phyloP scores from a whole-genome alignment of 352 stramenopile genomes.

The Phytophthora fragariae region DNA sequence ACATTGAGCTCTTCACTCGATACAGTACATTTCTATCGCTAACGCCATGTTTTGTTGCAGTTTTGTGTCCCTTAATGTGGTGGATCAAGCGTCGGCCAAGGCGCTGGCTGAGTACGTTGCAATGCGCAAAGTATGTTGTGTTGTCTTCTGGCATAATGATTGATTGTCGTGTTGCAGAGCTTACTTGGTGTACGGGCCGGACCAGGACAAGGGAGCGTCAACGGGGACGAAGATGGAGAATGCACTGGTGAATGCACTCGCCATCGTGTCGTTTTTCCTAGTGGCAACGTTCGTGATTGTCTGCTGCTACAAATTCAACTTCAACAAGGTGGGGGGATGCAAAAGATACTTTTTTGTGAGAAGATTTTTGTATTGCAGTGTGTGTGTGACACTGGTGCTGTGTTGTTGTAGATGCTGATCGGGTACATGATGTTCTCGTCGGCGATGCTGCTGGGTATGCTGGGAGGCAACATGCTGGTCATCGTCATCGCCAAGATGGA shows the following conservation, averaged over 20 bases:
- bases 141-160: not conserved
- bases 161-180: slow-evolving; percentile 46
- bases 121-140: not conserved
- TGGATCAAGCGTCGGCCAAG: slow-evolving; percentile 75
- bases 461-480: slow-evolving; percentile 87
- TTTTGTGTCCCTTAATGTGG: slow-evolving; percentile 85
- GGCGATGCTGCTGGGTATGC: slow-evolving; percentile 82
- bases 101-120: slow-evolving; percentile 72
- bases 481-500: slow-evolving; percentile 73
- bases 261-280: slow-evolving; percentile 91
- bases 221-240: slow-evolving; percentile 76
- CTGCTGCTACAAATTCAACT: slow-evolving; percentile 92
- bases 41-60: slow-evolving; percentile 37
- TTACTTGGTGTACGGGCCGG: slow-evolving; percentile 82
- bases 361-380: not conserved
- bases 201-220: slow-evolving; percentile 58
- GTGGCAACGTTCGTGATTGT: slow-evolving; percentile 92
- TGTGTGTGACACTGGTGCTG: not conserved
- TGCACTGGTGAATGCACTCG: slow-evolving; percentile 88
- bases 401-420: slow-evolving; percentile 64
- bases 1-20: not conserved
- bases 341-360: slow-evolving; percentile 2
- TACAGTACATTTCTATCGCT: slow-evolving; percentile 1
- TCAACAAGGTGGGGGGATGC: slow-evolving; percentile 64
- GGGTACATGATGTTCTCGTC: slow-evolving; percentile 94